Evolutionary conservation across 441 rosid genomes (phyloP).

Genomic region (Erodium moschatum): DNA sequence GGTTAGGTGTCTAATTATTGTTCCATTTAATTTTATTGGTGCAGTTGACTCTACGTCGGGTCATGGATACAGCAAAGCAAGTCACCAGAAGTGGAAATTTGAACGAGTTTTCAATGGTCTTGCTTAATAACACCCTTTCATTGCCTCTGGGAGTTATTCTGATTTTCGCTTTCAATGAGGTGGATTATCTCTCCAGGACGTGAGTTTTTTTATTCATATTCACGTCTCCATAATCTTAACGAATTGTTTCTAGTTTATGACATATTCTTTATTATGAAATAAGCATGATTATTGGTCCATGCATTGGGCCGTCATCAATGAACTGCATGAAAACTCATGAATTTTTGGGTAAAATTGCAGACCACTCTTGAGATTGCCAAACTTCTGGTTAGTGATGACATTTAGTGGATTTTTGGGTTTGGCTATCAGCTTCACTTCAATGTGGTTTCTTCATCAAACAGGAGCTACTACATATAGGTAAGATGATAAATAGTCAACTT

Average conservation of each 20-base stretch:
- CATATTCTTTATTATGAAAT: background rate
- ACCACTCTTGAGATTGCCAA: constrained; percentile 71
- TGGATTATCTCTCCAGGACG: constrained; percentile 68
- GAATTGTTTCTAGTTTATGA: background rate
- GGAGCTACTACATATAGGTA: constrained; percentile 99
- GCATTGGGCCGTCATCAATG: background rate
- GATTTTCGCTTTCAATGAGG: constrained; percentile 67
- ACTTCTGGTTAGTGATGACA: constrained; percentile 82
- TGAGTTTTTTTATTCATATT: constrained; percentile 31
- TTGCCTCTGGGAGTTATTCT: constrained; percentile 78
- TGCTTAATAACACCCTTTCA: constrained; percentile 86
- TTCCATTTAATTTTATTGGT: constrained; percentile 22
- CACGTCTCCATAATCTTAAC: background rate
- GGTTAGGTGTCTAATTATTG: constrained; percentile 2
- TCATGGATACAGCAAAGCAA: constrained; percentile 96
- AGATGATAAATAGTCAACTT: constrained; percentile 10
- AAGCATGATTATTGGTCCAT: background rate
- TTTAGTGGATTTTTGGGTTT: constrained; percentile 88
- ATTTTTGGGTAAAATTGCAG: constrained; percentile 33
- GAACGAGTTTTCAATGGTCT: constrained; percentile 92
- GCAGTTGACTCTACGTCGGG: constrained; percentile 82
- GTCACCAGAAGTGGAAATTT: constrained; percentile 81
- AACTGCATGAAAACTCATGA: background rate
- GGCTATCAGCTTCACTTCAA: constrained; percentile 94
- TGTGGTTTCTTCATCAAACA: constrained; percentile 99